Conservation (phyloP, 768 basidiomycete genomes). For the Sistotremastrum niveocremeum region DNA sequence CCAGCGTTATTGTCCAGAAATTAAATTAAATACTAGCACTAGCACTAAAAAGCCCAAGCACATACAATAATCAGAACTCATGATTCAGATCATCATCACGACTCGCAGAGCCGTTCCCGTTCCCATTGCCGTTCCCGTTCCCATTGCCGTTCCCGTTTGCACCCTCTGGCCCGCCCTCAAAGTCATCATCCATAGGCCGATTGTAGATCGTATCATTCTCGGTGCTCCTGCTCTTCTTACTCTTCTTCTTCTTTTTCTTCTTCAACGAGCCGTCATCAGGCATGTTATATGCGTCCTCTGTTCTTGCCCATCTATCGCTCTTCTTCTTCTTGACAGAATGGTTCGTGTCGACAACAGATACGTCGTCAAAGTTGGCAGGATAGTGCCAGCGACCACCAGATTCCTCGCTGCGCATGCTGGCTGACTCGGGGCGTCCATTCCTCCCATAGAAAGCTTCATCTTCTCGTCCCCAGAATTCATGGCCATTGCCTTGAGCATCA, state of each 20-base stretch:
- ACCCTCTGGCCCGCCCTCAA: constrained; percentile 57
- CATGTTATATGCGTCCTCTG: constrained; percentile 64
- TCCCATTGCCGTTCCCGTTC: constrained; percentile 9
- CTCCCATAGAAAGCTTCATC: constrained; percentile 64
- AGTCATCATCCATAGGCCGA: constrained; percentile 36
- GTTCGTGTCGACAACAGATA: constrained; percentile 23
- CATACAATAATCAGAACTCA: constrained; percentile 33
- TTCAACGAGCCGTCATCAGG: constrained; percentile 26
- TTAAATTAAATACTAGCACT: neutral
- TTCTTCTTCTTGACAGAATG: constrained; percentile 46
- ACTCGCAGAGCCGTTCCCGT: constrained; percentile 12
- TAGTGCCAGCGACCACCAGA: constrained; percentile 67
- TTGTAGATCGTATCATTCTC: constrained; percentile 19
- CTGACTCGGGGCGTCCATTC: constrained; percentile 20
- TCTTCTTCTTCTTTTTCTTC: constrained; percentile 49
- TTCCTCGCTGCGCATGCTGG: constrained; percentile 18
- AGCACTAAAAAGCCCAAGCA: neutral
- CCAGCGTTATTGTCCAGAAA: neutral
- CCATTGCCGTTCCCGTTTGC: constrained; percentile 14
- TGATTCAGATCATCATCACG: constrained; percentile 44
- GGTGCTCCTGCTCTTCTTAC: constrained; percentile 36
- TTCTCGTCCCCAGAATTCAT: constrained; percentile 53
- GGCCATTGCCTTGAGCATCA: constrained; percentile 22
- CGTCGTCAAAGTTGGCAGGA: constrained; percentile 71
- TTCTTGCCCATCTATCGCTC: constrained; percentile 80